Evolutionary conservation across 2,329 filamentous ascomycete species (phyloP), one percentile per base, ranked within the genome.

Genomic region (Westerdykella aurantiaca): DNA sequence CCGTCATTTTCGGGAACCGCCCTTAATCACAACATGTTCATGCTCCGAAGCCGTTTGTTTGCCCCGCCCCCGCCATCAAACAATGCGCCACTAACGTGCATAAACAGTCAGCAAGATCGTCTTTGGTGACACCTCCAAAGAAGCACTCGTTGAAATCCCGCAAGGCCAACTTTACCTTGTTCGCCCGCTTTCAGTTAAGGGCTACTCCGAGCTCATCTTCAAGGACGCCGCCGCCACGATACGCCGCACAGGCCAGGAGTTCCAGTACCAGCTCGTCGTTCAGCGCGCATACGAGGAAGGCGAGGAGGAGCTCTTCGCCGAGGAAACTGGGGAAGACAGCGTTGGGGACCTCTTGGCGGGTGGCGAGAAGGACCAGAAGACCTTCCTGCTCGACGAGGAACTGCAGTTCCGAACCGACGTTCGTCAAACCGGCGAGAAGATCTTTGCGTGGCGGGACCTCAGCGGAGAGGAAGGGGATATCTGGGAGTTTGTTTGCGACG

Each of bases 201-300:
- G 93, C 53, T 97, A 96, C 68, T 96, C 91, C 1, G 93, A 98
- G 70, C 88, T 97, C 64, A 95, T 98, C 70, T 98, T 96, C 78
- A 95, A 93, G 69, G 93, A 98, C 81, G 86, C 89, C 33, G 86
- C 88, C 38, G 88, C 91, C 42, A 88, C 85, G 51, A 94, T 98
- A 61, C 85, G 94, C 52, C 83, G 88, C 51, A 97, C 93, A 13
- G 90, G 87, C 16, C 90, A 95, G 66, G 89, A 97, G 42, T 96
- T 87, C 61, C 90, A 98, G 61, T 98, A 97, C 67, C 93, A 98
- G 68, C 86, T 98, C 11, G 91, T 97, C 34, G 81, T 97, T 34
- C 93, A 98, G 67, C 82, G 93, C 48, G 91, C 91, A 46, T 98
- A 95, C 75, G 93, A 98, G 64, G 93, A 98, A 70, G 93, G 93